Percentiles rank a stretch among this genome's conserved stretches.
Evolutionary conservation across 805 yeast genomes (phyloP).

Genomic region (Kuraishia capsulata): DNA sequence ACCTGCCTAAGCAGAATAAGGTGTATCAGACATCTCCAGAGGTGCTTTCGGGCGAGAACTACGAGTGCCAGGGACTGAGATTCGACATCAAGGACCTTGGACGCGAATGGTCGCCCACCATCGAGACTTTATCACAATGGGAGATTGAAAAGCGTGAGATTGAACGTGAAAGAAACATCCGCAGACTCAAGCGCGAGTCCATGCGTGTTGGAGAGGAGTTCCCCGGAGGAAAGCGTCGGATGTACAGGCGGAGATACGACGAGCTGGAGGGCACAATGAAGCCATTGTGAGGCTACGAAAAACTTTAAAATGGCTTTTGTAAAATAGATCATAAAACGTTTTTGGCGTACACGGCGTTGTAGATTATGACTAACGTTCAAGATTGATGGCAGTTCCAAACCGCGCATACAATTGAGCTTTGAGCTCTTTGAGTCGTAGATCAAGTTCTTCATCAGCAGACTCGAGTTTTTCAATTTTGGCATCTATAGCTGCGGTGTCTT

Average conservation of each 20-base stretch:
- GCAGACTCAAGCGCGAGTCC: constrained; percentile 89
- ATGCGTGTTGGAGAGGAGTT: constrained; percentile 56
- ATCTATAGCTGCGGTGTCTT: constrained; percentile 46
- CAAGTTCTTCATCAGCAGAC: constrained; percentile 37
- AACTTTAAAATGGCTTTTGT: too few species aligned
- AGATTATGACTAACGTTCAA: constrained; percentile 70
- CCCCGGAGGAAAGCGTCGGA: constrained; percentile 17
- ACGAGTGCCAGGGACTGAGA: constrained; percentile 39
- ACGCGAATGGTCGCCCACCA: constrained; percentile 78
- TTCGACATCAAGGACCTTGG: constrained; percentile 72
- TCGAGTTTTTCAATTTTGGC: constrained; percentile 37
- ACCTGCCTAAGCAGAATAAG: constrained; percentile 22
- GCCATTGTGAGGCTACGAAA: constrained; percentile 1
- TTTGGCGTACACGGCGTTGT: too few species aligned
- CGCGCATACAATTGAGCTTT: constrained; percentile 76
- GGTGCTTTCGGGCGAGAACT: constrained; percentile 5
- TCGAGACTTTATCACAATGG: constrained; percentile 80
- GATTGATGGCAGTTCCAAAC: constrained; percentile 82
- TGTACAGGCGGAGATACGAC: constrained; percentile 24
- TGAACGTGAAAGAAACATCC: constrained; percentile 84
- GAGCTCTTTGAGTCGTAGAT: constrained; percentile 45
- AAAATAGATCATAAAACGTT: too few species aligned
- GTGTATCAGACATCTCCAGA: constrained; percentile 18
- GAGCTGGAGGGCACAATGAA: constrained; percentile 27
- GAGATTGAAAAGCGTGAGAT: constrained; percentile 93